phyloP scores from a whole-genome alignment of 257 asterid genomes.

The Nicotiana tomentosiformis region DNA sequence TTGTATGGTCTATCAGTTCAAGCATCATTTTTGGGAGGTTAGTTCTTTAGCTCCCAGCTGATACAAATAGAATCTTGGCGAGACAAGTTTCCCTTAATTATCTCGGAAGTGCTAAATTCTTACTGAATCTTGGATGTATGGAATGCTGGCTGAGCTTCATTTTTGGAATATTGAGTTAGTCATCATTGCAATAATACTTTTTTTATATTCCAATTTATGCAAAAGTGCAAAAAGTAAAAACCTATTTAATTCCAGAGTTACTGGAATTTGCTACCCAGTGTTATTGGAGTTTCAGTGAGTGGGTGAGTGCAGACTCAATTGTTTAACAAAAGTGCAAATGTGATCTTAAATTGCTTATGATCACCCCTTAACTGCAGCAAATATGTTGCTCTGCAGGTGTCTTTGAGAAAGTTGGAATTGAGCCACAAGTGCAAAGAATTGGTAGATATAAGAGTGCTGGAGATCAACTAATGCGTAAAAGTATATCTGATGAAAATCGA shows the following conservation, averaged over 20 bases:
- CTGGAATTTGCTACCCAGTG: background rate
- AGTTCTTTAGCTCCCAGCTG: slow-evolving; percentile 22
- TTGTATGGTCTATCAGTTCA: slow-evolving; percentile 86
- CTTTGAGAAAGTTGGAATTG: slow-evolving; percentile 79
- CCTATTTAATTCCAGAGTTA: background rate
- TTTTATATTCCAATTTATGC: background rate
- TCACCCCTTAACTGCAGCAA: background rate
- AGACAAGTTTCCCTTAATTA: background rate
- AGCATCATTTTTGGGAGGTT: slow-evolving; percentile 96
- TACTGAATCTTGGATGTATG: background rate
- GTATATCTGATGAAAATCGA: slow-evolving; percentile 77
- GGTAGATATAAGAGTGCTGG: slow-evolving; percentile 98
- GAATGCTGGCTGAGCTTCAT: slow-evolving; percentile 7
- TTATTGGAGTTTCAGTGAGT: background rate
- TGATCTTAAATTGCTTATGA: background rate
- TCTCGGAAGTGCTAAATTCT: slow-evolving; percentile 3
- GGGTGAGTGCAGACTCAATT: background rate
- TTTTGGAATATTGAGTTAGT: background rate
- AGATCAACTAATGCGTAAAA: slow-evolving; percentile 75
- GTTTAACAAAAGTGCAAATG: background rate
- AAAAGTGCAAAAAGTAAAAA: background rate
- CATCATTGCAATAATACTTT: background rate
- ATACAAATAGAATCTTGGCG: background rate
- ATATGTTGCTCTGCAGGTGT: slow-evolving; percentile 49
- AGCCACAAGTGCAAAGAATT: slow-evolving; percentile 84